Evolutionary conservation across 495 filamentous ascomycete species (phyloP).

Genomic region (Sporormia fimetaria): DNA sequence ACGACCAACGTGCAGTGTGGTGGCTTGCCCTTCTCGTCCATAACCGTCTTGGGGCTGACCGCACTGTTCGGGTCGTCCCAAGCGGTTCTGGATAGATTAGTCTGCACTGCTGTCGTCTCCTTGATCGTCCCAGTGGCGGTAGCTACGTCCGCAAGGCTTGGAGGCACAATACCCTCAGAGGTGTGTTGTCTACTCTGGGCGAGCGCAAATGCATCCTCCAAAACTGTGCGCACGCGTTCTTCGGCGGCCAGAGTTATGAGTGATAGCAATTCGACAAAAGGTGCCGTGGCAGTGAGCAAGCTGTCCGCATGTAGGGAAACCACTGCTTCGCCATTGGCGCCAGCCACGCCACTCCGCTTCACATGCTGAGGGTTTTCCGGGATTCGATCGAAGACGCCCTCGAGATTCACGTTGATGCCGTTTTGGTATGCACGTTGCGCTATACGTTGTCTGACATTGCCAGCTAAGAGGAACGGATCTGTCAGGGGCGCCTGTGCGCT

Average conservation of each 20-base stretch:
- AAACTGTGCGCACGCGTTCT: conserved; percentile 52
- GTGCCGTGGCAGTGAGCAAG: conserved; percentile 54
- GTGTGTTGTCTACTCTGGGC: conserved; percentile 54
- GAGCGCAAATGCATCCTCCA: conserved; percentile 59
- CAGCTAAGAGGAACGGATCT: conserved; percentile 46
- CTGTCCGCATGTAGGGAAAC: conserved; percentile 48
- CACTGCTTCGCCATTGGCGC: conserved; percentile 40
- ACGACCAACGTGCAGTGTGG: neutral
- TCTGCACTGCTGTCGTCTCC: conserved; percentile 34
- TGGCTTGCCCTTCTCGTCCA: conserved; percentile 11
- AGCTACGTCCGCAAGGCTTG: conserved; percentile 57
- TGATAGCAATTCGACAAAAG: conserved; percentile 61
- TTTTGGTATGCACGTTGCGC: conserved; percentile 42
- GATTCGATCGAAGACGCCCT: conserved; percentile 47
- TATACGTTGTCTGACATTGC: conserved; percentile 34
- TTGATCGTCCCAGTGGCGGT: conserved; percentile 18
- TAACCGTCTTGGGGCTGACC: conserved; percentile 25
- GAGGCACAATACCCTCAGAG: conserved; percentile 60
- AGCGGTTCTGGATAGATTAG: conserved; percentile 28
- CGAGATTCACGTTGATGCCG: conserved; percentile 51
- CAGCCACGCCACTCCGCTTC: conserved; percentile 31
- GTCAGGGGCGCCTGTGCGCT: conserved; percentile 44
- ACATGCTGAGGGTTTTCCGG: conserved; percentile 29
- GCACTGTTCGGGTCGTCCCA: conserved; percentile 30
- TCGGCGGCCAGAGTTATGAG: conserved; percentile 65